A percentile compares a stretch with the other conserved stretches of the same genome.
phyloP scores from a whole-genome alignment of 176 grass and related monocot species.

The Hordeum marinum region DNA sequence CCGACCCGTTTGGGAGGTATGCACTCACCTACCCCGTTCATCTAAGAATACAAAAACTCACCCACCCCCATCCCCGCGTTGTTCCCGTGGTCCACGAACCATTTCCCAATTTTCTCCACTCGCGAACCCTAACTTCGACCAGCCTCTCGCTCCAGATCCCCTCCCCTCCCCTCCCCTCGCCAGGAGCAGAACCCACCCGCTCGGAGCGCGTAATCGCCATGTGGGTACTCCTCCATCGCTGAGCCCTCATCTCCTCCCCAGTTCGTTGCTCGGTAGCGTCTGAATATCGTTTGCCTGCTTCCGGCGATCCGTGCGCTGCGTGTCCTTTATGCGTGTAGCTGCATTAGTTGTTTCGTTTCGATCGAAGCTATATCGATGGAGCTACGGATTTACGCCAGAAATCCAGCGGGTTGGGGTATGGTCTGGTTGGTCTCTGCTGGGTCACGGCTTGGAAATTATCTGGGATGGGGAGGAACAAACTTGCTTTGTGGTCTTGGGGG shows the following conservation, averaged over 20 bases:
- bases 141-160: slow-evolving; percentile 3
- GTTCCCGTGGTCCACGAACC: not conserved
- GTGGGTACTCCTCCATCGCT: not conserved
- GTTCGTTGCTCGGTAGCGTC: not conserved
- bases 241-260: not conserved
- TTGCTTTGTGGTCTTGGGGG: not conserved
- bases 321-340: not conserved
- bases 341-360: not conserved
- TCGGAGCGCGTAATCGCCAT: slow-evolving; percentile 14
- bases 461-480: not conserved
- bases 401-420: not conserved
- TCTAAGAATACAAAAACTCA: too few relatives aligned
- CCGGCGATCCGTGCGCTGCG: not conserved
- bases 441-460: not conserved
- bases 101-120: not conserved
- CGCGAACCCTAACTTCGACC: slow-evolving; percentile 10
- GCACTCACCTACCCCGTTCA: too few relatives aligned
- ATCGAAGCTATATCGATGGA: not conserved
- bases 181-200: not conserved
- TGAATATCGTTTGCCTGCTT: not conserved
- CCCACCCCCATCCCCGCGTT: not conserved
- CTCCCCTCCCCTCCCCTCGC: not conserved
- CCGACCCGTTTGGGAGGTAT: too few relatives aligned
- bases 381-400: not conserved
- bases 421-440: not conserved